phyloP scores from a whole-genome alignment of 2,329 filamentous ascomycete species.

The Lasiodiplodia citricola region DNA sequence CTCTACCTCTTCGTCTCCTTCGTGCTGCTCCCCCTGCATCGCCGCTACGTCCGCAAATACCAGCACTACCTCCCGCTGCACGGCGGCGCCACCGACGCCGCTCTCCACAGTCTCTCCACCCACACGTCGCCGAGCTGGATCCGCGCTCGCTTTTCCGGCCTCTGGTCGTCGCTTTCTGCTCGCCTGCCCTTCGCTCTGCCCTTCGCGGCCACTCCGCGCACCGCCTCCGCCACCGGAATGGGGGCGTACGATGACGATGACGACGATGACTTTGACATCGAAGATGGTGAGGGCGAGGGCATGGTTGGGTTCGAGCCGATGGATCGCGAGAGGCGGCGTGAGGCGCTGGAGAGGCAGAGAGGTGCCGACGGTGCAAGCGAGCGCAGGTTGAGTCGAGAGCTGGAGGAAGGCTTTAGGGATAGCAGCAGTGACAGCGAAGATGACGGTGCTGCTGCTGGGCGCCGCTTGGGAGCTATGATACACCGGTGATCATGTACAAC shows the following conservation, averaged over 20 bases:
- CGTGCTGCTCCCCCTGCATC: conserved; percentile 50
- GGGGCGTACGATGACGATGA: conserved; percentile 20
- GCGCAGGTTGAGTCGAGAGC: conserved; percentile 74
- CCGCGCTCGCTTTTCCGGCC: conserved; percentile 38
- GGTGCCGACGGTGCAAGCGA: conserved; percentile 45
- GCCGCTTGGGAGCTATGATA: conserved; percentile 1
- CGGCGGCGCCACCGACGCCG: not conserved
- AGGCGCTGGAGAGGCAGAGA: conserved; percentile 45
- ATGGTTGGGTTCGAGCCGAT: conserved; percentile 53
- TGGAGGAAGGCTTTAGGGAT: conserved; percentile 77
- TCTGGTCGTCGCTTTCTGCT: not conserved
- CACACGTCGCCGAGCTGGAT: conserved; percentile 35
- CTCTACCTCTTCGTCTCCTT: conserved; percentile 51
- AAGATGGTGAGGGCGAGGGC: conserved; percentile 53
- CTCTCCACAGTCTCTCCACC: conserved; percentile 34
- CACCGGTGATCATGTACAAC: conserved; percentile 5
- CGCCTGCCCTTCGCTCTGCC: conserved; percentile 23
- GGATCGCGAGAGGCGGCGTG: conserved; percentile 40
- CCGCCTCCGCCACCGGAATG: conserved; percentile 1
- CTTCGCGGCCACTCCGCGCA: conserved; percentile 13
- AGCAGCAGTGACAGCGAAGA: conserved; percentile 65
- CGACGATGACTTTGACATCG: conserved; percentile 38
- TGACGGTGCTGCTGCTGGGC: conserved; percentile 31
- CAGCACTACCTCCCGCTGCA: conserved; percentile 51
- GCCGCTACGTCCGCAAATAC: conserved; percentile 52